Evolutionary conservation across 192 early-diverging fungal genomes (phyloP), one percentile per base, ranked within the genome.

Genomic region (Entrophospora sp.): DNA sequence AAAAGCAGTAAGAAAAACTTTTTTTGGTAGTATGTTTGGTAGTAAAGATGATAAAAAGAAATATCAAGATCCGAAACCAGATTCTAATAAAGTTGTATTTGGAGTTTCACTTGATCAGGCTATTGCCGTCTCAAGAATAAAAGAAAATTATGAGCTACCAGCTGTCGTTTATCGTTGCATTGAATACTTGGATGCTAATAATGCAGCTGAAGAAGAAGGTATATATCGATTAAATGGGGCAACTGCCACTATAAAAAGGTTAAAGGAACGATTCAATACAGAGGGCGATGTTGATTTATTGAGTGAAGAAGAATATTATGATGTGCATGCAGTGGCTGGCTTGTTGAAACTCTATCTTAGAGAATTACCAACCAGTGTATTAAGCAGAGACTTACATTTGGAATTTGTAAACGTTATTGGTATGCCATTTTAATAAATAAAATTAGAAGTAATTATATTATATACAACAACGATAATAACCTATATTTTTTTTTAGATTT

Each of bases 161-260:
- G 87, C 93, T 3, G 83, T 98, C 31, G 88, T 98, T 2, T 96
- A 88, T 74, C 78, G 96, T 18, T 96, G 95, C 66, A 94, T 98
- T 56, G 95, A 98, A 78, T 98, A 92, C 66, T 71, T 98, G 51
- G 95, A 98, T 71, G 82, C 86, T 2, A 90, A 89, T 70, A 87
- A 90, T 69, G 96, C 94, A 7, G 83, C 78, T 53, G 69, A 89
- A 22, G 96, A 98, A 64, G 95, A 97, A 75, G 96, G 96, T 4
- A 87, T 98, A 31, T 98, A 97, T 77, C 86, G 96, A 12, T 77
- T 94, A 68, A 92, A 87, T 36, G 96, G 96, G 25, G 84, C 85
- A 28, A 77, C 85, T 27, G 68, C 77, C 6, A 80, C 83, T 32
- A 89, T 97, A 66, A 82, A 89, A 61, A 60, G 55, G 49, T 77